Evolutionary conservation across 2,329 filamentous ascomycete species (phyloP).

Genomic region (Botrytis cinerea): DNA sequence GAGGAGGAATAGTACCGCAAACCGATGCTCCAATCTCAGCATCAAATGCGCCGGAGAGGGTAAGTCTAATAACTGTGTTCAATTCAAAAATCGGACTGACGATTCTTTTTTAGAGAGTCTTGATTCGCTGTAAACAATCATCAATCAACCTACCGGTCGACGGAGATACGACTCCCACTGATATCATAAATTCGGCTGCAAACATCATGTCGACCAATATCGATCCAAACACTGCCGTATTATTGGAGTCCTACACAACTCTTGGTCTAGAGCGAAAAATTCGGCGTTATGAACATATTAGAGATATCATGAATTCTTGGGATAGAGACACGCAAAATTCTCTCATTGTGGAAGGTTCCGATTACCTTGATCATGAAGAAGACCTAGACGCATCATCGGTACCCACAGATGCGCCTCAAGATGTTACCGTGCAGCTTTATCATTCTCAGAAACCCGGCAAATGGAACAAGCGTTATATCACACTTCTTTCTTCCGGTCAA

Average conservation of each 20-base stretch:
- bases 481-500: slow-evolving; percentile 72
- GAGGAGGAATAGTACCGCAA: slow-evolving; percentile 48
- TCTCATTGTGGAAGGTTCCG: slow-evolving; percentile 65
- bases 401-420: slow-evolving; percentile 62
- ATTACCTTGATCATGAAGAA: slow-evolving; percentile 53
- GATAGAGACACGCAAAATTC: slow-evolving; percentile 77
- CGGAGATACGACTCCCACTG: slow-evolving; percentile 70
- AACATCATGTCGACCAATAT: slow-evolving; percentile 64
- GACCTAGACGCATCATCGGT: slow-evolving; percentile 69
- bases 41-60: slow-evolving; percentile 76
- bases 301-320: slow-evolving; percentile 92
- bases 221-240: slow-evolving; percentile 63
- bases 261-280: slow-evolving; percentile 80
- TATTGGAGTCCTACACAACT: slow-evolving; percentile 74
- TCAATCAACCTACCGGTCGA: slow-evolving; percentile 72
- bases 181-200: slow-evolving; percentile 70
- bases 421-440: slow-evolving; percentile 71
- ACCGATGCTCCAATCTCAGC: slow-evolving; percentile 79
- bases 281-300: slow-evolving; percentile 81
- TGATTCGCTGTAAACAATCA: slow-evolving; percentile 70
- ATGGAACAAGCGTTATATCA: slow-evolving; percentile 85
- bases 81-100: slow-evolving; percentile 38
- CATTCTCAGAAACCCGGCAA: slow-evolving; percentile 80
- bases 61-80: slow-evolving; percentile 47
- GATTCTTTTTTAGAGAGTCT: slow-evolving; percentile 59